A percentile compares a stretch with the other conserved stretches of the same genome.
phyloP scores from a whole-genome alignment of 306 rosid genomes.

The Vigna angularis region DNA sequence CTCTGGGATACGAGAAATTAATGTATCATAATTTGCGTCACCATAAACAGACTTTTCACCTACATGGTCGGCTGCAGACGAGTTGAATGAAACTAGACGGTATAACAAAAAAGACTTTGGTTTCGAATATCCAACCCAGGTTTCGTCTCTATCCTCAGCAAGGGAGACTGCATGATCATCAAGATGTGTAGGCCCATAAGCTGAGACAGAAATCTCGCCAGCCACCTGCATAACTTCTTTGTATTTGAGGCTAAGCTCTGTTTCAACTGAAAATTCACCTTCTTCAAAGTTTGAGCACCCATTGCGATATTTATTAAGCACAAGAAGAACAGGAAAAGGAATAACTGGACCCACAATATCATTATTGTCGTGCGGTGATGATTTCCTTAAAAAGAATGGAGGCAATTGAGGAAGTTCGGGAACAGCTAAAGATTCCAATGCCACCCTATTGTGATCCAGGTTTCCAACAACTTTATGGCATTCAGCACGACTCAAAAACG shows the following conservation, averaged over 20 bases:
- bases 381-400: conserved; percentile 68
- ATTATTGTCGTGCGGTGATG: conserved; percentile 55
- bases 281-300: conserved; percentile 46
- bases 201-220: conserved; percentile 45
- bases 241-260: conserved; percentile 50
- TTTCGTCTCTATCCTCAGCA: too few species aligned
- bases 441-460: conserved; percentile 37
- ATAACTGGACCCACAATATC: conserved; percentile 73
- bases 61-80: too few species aligned
- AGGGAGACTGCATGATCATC: conserved; percentile 12
- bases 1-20: too few species aligned
- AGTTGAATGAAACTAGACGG: too few species aligned
- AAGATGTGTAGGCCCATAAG: conserved; percentile 34
- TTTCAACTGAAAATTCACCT: conserved; percentile 55
- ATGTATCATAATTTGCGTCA: too few species aligned
- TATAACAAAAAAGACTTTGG: too few species aligned
- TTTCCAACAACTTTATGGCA: conserved; percentile 44
- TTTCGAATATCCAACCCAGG: too few species aligned
- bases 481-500: conserved; percentile 59
- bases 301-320: conserved; percentile 57
- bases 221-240: conserved; percentile 61
- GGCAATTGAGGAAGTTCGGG: conserved; percentile 69
- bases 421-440: conserved; percentile 62
- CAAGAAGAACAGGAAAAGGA: conserved; percentile 68
- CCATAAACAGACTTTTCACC: too few species aligned